Evolutionary conservation across 352 stramenopile species (phyloP).

Genomic region (Phytophthora agathidicida): DNA sequence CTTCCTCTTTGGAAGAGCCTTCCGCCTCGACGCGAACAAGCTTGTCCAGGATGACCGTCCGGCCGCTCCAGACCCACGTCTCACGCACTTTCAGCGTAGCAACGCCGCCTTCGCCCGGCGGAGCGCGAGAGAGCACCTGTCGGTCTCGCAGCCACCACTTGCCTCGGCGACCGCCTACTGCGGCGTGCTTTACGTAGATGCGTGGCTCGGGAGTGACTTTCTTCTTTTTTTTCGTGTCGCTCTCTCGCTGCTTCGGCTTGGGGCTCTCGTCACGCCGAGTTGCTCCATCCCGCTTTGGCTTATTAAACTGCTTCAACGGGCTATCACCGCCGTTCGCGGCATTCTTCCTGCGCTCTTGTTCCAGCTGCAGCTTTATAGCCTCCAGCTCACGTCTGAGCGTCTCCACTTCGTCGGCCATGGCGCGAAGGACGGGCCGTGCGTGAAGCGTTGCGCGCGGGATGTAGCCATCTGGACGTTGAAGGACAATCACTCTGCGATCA

Average conservation of each 20-base stretch:
- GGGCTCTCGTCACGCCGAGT: slow-evolving; percentile 4
- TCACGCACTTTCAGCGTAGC: slow-evolving; percentile 65
- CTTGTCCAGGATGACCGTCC: slow-evolving; percentile 69
- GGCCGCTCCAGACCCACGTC: slow-evolving; percentile 68
- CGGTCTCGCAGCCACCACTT: slow-evolving; percentile 78
- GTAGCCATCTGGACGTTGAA: slow-evolving; percentile 60
- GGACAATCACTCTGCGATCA: slow-evolving; percentile 55
- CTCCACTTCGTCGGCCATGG: slow-evolving; percentile 50
- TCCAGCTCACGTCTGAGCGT: slow-evolving; percentile 63
- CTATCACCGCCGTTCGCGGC: background rate
- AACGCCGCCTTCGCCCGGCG: slow-evolving; percentile 27
- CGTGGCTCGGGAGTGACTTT: slow-evolving; percentile 7
- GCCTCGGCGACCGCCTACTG: slow-evolving; percentile 49
- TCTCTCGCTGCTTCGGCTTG: slow-evolving; percentile 5
- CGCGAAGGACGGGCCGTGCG: too few relatives aligned
- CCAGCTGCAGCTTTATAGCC: slow-evolving; percentile 50
- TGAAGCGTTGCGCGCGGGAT: slow-evolving; percentile 19
- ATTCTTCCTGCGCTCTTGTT: slow-evolving; percentile 52
- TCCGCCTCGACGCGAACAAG: slow-evolving; percentile 42
- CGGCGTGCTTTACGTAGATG: slow-evolving; percentile 40
- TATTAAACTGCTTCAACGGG: slow-evolving; percentile 1
- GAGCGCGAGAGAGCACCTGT: slow-evolving; percentile 54
- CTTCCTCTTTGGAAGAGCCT: slow-evolving; percentile 6
- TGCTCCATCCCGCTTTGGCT: slow-evolving; percentile 6
- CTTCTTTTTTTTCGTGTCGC: slow-evolving; percentile 7